Percentiles rank a stretch among this genome's conserved stretches.
Conservation (phyloP, 2,329 filamentous ascomycete genomes). For the Stagonosporopsis vannaccii region DNA sequence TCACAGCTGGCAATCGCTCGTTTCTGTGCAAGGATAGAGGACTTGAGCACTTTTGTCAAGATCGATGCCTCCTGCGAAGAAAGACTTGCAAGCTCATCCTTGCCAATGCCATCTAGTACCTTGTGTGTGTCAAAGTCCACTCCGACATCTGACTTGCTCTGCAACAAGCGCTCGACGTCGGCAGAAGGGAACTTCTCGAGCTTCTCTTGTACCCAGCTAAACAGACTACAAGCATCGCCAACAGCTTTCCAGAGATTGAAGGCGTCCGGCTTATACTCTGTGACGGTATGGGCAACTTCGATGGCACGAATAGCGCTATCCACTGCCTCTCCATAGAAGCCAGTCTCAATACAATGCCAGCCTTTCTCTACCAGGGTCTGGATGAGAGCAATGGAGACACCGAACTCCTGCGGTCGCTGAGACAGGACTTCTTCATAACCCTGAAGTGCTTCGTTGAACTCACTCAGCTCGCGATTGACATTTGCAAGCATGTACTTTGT, state of each 20-base stretch:
- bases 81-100: conserved; percentile 43
- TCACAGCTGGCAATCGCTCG: conserved; percentile 77
- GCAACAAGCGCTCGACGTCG: conserved; percentile 66
- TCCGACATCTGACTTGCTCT: conserved; percentile 56
- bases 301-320: conserved; percentile 75
- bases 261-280: conserved; percentile 67
- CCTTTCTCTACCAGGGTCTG: conserved; percentile 88
- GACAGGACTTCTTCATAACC: conserved; percentile 78
- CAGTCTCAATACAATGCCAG: conserved; percentile 77
- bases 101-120: conserved; percentile 72
- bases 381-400: conserved; percentile 84
- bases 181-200: conserved; percentile 68
- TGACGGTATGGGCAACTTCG: conserved; percentile 69
- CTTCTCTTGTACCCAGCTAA: conserved; percentile 77
- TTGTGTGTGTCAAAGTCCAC: conserved; percentile 65
- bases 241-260: conserved; percentile 97
- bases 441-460: conserved; percentile 81
- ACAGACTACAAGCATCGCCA: conserved; percentile 86
- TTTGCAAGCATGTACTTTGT: conserved; percentile 97
- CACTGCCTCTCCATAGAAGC: conserved; percentile 83
- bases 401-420: conserved; percentile 76
- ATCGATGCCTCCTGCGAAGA: conserved; percentile 21
- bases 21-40: conserved; percentile 85
- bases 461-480: conserved; percentile 89
- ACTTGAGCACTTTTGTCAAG: conserved; percentile 68